phyloP scores from a whole-genome alignment of 495 filamentous ascomycete species.

The Neurospora sublineolata region DNA sequence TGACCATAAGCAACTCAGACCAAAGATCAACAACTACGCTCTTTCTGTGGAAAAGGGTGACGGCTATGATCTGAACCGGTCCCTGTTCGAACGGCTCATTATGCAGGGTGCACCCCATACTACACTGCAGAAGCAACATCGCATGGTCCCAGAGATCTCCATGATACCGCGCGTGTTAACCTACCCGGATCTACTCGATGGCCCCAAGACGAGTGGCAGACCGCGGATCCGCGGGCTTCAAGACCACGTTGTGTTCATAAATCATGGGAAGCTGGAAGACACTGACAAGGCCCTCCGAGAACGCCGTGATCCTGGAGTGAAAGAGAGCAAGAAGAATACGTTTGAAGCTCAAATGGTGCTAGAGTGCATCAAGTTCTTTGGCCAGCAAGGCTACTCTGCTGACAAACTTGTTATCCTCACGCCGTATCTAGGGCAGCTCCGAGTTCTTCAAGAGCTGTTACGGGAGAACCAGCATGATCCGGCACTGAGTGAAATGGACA shows the following conservation, averaged over 20 bases:
- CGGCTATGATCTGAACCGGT: conserved; percentile 59
- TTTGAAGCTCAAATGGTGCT: conserved; percentile 61
- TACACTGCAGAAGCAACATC: conserved; percentile 51
- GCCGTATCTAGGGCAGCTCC: conserved; percentile 62
- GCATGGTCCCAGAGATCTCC: conserved; percentile 65
- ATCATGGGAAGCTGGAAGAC: conserved; percentile 47
- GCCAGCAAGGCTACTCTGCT: conserved; percentile 63
- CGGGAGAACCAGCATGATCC: conserved; percentile 38
- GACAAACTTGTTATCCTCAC: conserved; percentile 59
- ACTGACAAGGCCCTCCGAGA: conserved; percentile 34
- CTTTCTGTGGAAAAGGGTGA: conserved; percentile 56
- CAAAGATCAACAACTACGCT: conserved; percentile 54
- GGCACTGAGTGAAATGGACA: conserved; percentile 59
- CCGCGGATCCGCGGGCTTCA: conserved; percentile 31
- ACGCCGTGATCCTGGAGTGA: conserved; percentile 36
- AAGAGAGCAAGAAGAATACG: conserved; percentile 47
- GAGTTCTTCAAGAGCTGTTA: conserved; percentile 42
- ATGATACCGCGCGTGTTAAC: conserved; percentile 45
- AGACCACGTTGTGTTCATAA: conserved; percentile 52
- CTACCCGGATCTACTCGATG: conserved; percentile 56
- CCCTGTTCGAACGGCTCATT: conserved; percentile 63
- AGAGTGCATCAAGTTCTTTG: conserved; percentile 58
- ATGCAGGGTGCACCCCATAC: conserved; percentile 41
- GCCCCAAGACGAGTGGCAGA: conserved; percentile 36
- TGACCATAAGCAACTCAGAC: conserved; percentile 67